A percentile compares a stretch with the other conserved stretches of the same genome.
These are phyloP conservation scores for Pythium folliculosum DNA, from an alignment of 352 stramenopile species.

Conservation along the genomic window DNA sequence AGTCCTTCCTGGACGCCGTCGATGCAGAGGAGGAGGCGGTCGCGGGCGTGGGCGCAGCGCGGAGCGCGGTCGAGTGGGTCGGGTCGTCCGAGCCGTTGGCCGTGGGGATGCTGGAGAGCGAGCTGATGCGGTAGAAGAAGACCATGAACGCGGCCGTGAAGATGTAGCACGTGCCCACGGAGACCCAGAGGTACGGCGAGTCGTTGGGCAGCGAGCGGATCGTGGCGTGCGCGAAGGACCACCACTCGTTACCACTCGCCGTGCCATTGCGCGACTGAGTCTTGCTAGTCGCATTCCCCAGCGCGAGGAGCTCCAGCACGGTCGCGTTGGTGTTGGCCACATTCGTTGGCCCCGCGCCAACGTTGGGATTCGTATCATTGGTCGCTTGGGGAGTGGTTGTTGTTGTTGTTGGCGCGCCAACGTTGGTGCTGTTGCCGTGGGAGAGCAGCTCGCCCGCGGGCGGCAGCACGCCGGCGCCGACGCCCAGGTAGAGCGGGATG, in stretches of 20 bases:
- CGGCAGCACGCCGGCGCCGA: slow-evolving; percentile 41
- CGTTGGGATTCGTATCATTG: slow-evolving; percentile 11
- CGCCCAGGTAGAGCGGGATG: slow-evolving; percentile 69
- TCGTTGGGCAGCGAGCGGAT: slow-evolving; percentile 79
- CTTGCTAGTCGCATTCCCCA: slow-evolving; percentile 9
- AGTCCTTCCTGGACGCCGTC: not conserved
- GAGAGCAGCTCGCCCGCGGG: not conserved
- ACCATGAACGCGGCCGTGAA: slow-evolving; percentile 76
- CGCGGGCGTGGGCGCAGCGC: not conserved
- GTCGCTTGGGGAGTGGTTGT: not conserved
- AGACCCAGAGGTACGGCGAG: slow-evolving; percentile 77
- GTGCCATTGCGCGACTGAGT: not conserved
- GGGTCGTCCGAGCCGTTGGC: slow-evolving; percentile 20
- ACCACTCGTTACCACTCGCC: slow-evolving; percentile 49
- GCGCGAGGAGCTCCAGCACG: not conserved
- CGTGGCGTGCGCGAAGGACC: slow-evolving; percentile 78
- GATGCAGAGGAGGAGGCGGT: not conserved
- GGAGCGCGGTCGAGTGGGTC: not conserved
- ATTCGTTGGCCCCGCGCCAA: not conserved
- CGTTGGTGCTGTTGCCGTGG: not conserved
- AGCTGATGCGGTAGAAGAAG: slow-evolving; percentile 69
- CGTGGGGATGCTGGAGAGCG: slow-evolving; percentile 60
- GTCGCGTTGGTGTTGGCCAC: slow-evolving; percentile 11
- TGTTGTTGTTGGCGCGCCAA: not conserved
- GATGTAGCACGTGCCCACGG: slow-evolving; percentile 73